phyloP scores from a whole-genome alignment of 768 basidiomycete species.

The Cytidiella melzeri region DNA sequence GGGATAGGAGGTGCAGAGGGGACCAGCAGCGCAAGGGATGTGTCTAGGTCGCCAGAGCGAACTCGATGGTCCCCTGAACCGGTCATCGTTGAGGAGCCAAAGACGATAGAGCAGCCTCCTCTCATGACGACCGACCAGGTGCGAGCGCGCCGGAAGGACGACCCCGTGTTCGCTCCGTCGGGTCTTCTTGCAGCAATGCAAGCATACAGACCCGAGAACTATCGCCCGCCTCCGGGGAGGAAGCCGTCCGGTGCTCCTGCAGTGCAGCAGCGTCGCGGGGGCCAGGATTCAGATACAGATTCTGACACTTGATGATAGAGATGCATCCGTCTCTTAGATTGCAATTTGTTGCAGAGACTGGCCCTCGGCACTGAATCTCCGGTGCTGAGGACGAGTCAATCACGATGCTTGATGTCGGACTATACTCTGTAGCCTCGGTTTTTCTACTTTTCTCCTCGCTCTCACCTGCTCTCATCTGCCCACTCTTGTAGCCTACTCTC shows the following conservation, averaged over 20 bases:
- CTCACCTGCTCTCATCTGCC: too few relatives aligned
- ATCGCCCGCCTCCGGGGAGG: slow-evolving; percentile 1
- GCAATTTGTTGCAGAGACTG: too few relatives aligned
- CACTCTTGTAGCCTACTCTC: too few relatives aligned
- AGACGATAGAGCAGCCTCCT: not conserved
- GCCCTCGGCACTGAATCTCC: too few relatives aligned
- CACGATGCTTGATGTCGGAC: too few relatives aligned
- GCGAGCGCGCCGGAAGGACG: not conserved
- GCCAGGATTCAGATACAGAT: not conserved
- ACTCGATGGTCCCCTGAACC: not conserved
- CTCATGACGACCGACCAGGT: not conserved
- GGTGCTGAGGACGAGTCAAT: too few relatives aligned
- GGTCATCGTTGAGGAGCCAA: not conserved
- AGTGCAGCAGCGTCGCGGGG: not conserved
- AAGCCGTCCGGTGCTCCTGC: not conserved
- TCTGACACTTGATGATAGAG: too few relatives aligned
- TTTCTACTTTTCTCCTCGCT: too few relatives aligned
- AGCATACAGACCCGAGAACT: slow-evolving; percentile 4
- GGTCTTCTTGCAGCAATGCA: slow-evolving; percentile 8
- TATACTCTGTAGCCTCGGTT: too few relatives aligned
- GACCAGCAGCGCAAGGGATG: not conserved
- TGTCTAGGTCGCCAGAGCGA: not conserved
- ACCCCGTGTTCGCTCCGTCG: not conserved
- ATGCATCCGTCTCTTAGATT: too few relatives aligned
- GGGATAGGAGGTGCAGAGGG: not conserved